Conservation (phyloP, 2,329 filamentous ascomycete genomes). For the Chaetomiaceae sp. region DNA sequence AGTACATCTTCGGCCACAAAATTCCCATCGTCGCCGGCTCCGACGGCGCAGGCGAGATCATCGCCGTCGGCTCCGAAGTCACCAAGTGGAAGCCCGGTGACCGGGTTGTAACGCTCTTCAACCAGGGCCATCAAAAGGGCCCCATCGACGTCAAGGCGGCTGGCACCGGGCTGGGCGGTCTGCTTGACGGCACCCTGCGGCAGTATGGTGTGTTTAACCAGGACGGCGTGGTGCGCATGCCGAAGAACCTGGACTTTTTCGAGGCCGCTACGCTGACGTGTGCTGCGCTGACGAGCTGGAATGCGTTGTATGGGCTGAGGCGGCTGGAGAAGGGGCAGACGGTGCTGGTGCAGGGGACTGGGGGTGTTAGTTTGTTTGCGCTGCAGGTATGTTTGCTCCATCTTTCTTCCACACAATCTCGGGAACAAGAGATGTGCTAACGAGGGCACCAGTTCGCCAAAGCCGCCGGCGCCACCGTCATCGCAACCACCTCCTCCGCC, state of each 20-base stretch:
- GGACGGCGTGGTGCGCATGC: constrained; percentile 61
- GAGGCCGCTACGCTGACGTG: constrained; percentile 57
- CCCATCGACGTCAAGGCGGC: constrained; percentile 33
- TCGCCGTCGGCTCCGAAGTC: constrained; percentile 48
- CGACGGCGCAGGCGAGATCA: constrained; percentile 51
- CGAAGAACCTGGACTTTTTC: constrained; percentile 47
- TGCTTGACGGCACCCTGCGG: constrained; percentile 63
- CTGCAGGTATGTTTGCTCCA: constrained; percentile 44
- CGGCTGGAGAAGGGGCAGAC: constrained; percentile 50
- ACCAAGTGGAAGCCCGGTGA: constrained; percentile 49
- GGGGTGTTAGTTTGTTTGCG: constrained; percentile 63
- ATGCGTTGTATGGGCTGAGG: constrained; percentile 56
- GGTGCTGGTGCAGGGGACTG: constrained; percentile 67
- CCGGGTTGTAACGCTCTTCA: constrained; percentile 58
- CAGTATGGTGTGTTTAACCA: constrained; percentile 65
- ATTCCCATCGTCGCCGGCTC: constrained; percentile 47
- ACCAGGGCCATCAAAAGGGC: constrained; percentile 49
- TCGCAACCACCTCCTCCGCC: constrained; percentile 51
- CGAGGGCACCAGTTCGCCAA: constrained; percentile 34
- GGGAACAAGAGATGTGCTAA: too few species aligned
- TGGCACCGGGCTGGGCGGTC: constrained; percentile 61
- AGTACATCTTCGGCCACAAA: constrained; percentile 42
- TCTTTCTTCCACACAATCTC: too few species aligned
- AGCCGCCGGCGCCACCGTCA: constrained; percentile 51
- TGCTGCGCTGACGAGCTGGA: constrained; percentile 62